Base-by-base conservation (phyloP, 108 stramenopile genomes). In the Cyclotella sp. region DNA sequence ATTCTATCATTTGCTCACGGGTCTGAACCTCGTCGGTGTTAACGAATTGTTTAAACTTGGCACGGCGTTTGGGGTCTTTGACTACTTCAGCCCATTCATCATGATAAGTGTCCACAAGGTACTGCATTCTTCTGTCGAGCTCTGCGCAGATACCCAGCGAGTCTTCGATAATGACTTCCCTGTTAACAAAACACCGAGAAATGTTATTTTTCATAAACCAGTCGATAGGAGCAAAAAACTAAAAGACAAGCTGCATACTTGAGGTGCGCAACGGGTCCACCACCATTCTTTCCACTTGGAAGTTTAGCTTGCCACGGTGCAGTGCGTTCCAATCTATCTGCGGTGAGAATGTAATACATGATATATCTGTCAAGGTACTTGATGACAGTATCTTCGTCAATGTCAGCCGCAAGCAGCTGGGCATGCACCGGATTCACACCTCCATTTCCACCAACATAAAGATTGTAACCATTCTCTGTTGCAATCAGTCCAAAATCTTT, bases 401-500 rank as follows among this genome's bases (percentile, higher is more conserved):
- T 95, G 75, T 93, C 93, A 40, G 91, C 74, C 45, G 96, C 96
- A 42, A 97, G 72, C 21, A 97, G 84, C 54, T 94, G 86, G n/a
- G 93, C 96, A 72, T 97, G 96, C 27, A 94, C 89, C 29, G 96
- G 94, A 64, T 86, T 93, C 51, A 87, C 78, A n/a, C 94, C 95
- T 26, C 95, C 95, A 72, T 97, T 97, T 16, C 96, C 96, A 42
- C 94, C 92, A 41, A 97, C 84, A 65, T 97, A 97, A 26, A 97
- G 83, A 72, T 97, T 95, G 87, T 97, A 97, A 10, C 96, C 96
- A 47, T 94, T 88, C 75, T 97, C 96, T 7, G 96, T 97, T 5
- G 96, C 96, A 59, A 97, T 95, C 84, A 97, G 83, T 12, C 96
- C 96, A 58, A 96, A 97, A 85, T 97, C 96, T 73, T 97, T 97